phyloP scores from a whole-genome alignment of 2,329 filamentous ascomycete genomes.

The Chaetomiaceae sp. region DNA sequence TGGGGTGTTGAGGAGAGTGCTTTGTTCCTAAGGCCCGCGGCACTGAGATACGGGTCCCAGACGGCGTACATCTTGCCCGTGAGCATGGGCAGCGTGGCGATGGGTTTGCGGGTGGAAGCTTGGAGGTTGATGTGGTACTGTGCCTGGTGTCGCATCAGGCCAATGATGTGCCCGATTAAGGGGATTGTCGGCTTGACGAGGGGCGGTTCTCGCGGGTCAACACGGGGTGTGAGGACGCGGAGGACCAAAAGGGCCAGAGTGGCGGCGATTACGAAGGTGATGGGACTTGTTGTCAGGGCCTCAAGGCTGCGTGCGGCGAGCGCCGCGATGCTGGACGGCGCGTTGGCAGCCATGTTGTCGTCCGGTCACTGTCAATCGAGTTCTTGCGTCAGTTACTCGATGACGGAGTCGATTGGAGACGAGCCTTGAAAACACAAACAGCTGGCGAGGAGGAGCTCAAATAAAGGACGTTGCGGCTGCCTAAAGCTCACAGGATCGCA shows the following conservation, averaged over 20 bases:
- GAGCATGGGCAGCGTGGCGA: slow-evolving; percentile 21
- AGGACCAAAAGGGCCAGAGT: neutral
- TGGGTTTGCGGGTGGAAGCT: neutral
- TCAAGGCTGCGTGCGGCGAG: neutral
- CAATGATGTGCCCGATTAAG: slow-evolving; percentile 20
- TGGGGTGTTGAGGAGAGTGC: slow-evolving; percentile 13
- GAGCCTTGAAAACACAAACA: too few species aligned
- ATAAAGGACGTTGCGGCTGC: too few species aligned
- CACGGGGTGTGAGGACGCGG: neutral
- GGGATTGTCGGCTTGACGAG: slow-evolving; percentile 15
- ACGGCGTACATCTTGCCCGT: slow-evolving; percentile 22
- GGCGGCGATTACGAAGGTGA: neutral
- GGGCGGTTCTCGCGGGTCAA: slow-evolving; percentile 20
- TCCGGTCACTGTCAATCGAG: neutral
- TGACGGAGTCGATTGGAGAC: too few species aligned
- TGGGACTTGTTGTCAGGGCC: neutral
- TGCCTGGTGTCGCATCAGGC: slow-evolving; percentile 16
- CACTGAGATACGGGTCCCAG: slow-evolving; percentile 16
- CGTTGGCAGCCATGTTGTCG: neutral
- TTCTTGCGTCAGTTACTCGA: neutral
- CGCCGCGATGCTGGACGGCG: neutral
- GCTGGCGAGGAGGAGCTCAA: too few species aligned
- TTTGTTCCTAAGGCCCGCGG: slow-evolving; percentile 16
- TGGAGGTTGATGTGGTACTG: slow-evolving; percentile 10
- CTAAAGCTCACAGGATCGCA: too few species aligned